Conservation (phyloP, 1,139 yeast genomes). For the Protomyces inundatus region DNA sequence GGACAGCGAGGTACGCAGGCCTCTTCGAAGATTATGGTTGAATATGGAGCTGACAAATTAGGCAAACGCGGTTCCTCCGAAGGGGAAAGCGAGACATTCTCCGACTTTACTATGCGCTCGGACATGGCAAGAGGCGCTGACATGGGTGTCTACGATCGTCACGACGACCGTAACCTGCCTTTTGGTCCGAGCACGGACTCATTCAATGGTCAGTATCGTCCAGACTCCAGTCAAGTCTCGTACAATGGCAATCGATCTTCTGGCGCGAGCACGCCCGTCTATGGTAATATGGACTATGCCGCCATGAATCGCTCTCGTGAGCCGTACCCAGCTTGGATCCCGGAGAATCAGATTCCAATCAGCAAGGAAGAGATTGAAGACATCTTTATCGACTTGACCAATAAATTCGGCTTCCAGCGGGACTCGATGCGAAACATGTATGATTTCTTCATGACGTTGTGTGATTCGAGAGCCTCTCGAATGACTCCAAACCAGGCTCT, state of each 20-base stretch:
- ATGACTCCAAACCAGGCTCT: constrained; percentile 96
- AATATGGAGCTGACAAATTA: constrained; percentile 25
- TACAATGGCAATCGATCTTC: constrained; percentile 78
- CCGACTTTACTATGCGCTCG: constrained; percentile 46
- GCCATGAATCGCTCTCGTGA: constrained; percentile 51
- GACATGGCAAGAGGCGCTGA: constrained; percentile 42
- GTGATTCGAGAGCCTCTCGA: constrained; percentile 93
- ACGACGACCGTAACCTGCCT: constrained; percentile 36
- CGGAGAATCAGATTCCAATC: constrained; percentile 81
- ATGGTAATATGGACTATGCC: constrained; percentile 71
- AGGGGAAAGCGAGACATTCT: constrained; percentile 43
- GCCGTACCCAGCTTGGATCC: constrained; percentile 95
- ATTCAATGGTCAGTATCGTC: constrained; percentile 36
- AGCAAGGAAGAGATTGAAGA: constrained; percentile 85
- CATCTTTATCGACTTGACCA: constrained; percentile 80
- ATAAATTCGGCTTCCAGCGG: constrained; percentile 94
- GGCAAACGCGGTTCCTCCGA: constrained; percentile 39
- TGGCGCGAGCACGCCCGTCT: constrained; percentile 93
- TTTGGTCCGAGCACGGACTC: constrained; percentile 38
- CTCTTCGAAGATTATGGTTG: background rate
- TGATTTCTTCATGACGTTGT: constrained; percentile 87
- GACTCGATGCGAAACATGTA: constrained; percentile 96
- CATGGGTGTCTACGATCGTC: constrained; percentile 42
- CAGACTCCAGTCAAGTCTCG: constrained; percentile 46
- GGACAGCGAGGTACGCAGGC: constrained; percentile 27